These are phyloP conservation scores for Plectosphaerella sp. DNA, from an alignment of 2,329 filamentous ascomycete genomes.

Conservation along the genomic window DNA sequence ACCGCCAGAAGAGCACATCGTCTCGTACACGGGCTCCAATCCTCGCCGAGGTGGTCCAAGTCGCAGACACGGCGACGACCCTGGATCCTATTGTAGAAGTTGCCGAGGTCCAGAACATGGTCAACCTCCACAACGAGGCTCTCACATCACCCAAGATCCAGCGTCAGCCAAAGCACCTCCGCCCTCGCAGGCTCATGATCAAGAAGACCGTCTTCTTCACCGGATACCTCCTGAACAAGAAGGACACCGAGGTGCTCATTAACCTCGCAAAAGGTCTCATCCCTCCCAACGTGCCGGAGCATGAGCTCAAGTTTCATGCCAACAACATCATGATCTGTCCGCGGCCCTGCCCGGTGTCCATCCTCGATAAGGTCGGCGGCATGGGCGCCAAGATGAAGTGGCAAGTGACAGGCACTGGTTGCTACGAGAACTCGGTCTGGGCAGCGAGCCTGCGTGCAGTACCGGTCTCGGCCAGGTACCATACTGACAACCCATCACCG, in stretches of 20 bases:
- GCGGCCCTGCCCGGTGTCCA: slow-evolving; percentile 64
- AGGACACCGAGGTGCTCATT: slow-evolving; percentile 69
- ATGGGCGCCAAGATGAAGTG: slow-evolving; percentile 79
- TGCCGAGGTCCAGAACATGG: slow-evolving; percentile 80
- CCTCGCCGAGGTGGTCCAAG: slow-evolving; percentile 76
- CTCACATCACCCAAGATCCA: slow-evolving; percentile 30
- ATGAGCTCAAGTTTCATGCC: slow-evolving; percentile 74
- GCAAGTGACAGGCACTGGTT: slow-evolving; percentile 74
- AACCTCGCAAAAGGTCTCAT: slow-evolving; percentile 55
- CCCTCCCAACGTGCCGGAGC: slow-evolving; percentile 56
- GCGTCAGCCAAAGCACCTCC: slow-evolving; percentile 24
- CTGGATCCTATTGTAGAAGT: slow-evolving; percentile 78
- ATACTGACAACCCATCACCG: slow-evolving; percentile 75
- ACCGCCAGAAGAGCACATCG: slow-evolving; percentile 46
- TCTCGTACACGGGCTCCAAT: slow-evolving; percentile 58
- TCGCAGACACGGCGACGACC: slow-evolving; percentile 68
- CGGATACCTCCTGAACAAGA: slow-evolving; percentile 74
- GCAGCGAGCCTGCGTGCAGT: slow-evolving; percentile 75
- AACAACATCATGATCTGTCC: slow-evolving; percentile 91
- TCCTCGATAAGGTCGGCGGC: slow-evolving; percentile 81
- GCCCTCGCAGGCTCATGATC: slow-evolving; percentile 56
- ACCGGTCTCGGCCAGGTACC: slow-evolving; percentile 59
- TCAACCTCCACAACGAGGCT: slow-evolving; percentile 77
- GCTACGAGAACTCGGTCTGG: slow-evolving; percentile 79
- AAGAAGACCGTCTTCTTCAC: slow-evolving; percentile 90